These are phyloP conservation scores for Phytopythium ostracodes DNA, from an alignment of 352 stramenopile species.

Conservation along the genomic window DNA sequence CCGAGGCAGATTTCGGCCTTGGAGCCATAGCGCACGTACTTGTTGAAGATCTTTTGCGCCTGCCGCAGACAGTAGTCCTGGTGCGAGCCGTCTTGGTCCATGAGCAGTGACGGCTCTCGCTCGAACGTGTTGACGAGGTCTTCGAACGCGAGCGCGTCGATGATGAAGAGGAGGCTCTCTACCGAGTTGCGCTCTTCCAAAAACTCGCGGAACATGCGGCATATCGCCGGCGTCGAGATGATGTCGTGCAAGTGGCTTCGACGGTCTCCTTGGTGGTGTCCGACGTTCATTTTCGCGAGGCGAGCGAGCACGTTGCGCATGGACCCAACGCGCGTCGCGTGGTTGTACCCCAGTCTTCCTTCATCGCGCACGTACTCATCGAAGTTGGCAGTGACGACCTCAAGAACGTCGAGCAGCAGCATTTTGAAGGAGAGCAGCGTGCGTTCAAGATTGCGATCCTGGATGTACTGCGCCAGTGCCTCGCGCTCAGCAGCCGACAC, in stretches of 20 bases:
- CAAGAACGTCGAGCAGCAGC: constrained; percentile 52
- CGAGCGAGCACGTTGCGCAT: constrained; percentile 56
- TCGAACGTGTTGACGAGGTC: constrained; percentile 63
- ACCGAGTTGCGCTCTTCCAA: constrained; percentile 49
- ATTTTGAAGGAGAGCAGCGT: constrained; percentile 55
- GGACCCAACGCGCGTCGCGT: constrained; percentile 31
- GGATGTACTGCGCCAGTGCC: constrained; percentile 35
- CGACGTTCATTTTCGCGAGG: constrained; percentile 34
- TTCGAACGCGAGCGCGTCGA: constrained; percentile 62
- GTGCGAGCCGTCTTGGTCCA: constrained; percentile 21
- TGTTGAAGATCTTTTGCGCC: constrained; percentile 75
- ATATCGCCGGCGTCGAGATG: constrained; percentile 40
- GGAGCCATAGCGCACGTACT: constrained; percentile 68
- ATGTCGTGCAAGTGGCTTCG: constrained; percentile 47
- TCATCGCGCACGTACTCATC: constrained; percentile 49
- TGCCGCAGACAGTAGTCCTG: constrained; percentile 58
- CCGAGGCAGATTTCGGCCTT: constrained; percentile 60
- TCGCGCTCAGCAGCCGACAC: constrained; percentile 44
- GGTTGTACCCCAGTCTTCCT: constrained; percentile 29
- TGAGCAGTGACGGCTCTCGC: constrained; percentile 8
- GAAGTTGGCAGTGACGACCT: constrained; percentile 51
- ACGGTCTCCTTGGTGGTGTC: constrained; percentile 25
- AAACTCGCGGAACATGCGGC: constrained; percentile 56
- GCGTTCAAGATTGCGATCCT: constrained; percentile 37
- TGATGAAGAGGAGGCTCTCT: constrained; percentile 62